Evolutionary conservation across 2,329 filamentous ascomycete species (phyloP), one percentile per base, ranked within the genome.

Genomic region (Botrytis sinoallii): DNA sequence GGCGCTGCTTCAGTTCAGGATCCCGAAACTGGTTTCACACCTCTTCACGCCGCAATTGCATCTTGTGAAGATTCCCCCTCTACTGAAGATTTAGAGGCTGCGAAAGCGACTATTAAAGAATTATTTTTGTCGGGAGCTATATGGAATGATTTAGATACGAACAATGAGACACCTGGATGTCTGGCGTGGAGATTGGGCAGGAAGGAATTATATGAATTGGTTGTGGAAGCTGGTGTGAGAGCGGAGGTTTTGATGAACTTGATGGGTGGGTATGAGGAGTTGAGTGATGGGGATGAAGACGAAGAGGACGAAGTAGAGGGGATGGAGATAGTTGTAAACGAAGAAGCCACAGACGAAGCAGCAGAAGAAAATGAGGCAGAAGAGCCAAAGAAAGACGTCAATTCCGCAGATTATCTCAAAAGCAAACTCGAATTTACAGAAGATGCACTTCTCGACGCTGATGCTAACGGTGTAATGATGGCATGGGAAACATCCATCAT

Each of bases 91-190:
- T 82, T 92, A 46, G 88, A 90, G 65, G 88, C 88, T 57, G 92
- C 90, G 4, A 87, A 88, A 72, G 88, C 90, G 70, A 91, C 91
- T 0, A 85, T 98, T 7, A 88, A 89, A 77, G 88, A 96, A 80
- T 86, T 98, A 12, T 90, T 98, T 75, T 88, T 95, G 79, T 92
- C 92, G 78, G 96, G 96, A 46, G 96, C 94, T 18, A 98, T 98
- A 78, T 99, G 96, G 96, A 99, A 99, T 84, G 95, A 98, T 81
- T 85, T 98, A 73, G 94, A 98, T 82, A 84, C 86, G 77, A 91
- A 93, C 78, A 88, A 94, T 79, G 95, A 98, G 85, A 98, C 96
- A 4, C 94, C 96, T 0, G 96, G 94, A 12, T 98, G 95, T 81
- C 85, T 98, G 61, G 96, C 96, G 14, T 86, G 87, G 74, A 85